These are phyloP conservation scores for Backusella mclennaniae DNA, from an alignment of 192 early-diverging fungal genomes.

Conservation along the genomic window DNA sequence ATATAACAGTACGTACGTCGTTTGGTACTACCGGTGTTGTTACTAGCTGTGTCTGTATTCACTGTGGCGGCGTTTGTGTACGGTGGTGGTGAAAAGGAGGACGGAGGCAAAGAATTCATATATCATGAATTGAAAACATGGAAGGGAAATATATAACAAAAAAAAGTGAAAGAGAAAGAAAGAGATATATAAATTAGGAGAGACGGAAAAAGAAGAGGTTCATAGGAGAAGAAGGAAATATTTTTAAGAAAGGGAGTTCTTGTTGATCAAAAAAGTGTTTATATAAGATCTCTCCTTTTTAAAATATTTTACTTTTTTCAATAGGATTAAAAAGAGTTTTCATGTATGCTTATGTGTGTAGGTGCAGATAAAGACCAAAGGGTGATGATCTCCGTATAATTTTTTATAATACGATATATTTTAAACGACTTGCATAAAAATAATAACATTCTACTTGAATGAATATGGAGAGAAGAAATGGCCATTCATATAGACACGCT, in stretches of 20 bases:
- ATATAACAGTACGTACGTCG: background rate
- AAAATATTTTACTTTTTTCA: background rate
- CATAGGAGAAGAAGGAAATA: too few relatives aligned
- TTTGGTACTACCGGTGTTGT: background rate
- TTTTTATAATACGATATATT: background rate
- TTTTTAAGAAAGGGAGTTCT: background rate
- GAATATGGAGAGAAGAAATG: too few relatives aligned
- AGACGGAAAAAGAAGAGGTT: background rate
- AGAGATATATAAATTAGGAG: background rate
- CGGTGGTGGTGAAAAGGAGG: background rate
- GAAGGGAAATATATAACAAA: background rate
- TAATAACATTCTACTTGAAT: background rate
- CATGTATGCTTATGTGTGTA: background rate
- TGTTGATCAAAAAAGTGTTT: background rate
- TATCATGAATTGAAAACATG: conserved; percentile 8
- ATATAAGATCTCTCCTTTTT: background rate
- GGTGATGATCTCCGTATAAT: background rate
- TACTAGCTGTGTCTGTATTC: background rate
- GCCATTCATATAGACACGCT: too few relatives aligned
- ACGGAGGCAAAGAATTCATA: conserved; percentile 3
- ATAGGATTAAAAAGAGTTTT: background rate
- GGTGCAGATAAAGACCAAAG: background rate
- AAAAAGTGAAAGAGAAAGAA: background rate
- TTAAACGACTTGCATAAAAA: background rate
- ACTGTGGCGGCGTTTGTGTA: background rate